phyloP scores from a whole-genome alignment of 495 filamentous ascomycete species.

The Saxispiralis lemnorum region DNA sequence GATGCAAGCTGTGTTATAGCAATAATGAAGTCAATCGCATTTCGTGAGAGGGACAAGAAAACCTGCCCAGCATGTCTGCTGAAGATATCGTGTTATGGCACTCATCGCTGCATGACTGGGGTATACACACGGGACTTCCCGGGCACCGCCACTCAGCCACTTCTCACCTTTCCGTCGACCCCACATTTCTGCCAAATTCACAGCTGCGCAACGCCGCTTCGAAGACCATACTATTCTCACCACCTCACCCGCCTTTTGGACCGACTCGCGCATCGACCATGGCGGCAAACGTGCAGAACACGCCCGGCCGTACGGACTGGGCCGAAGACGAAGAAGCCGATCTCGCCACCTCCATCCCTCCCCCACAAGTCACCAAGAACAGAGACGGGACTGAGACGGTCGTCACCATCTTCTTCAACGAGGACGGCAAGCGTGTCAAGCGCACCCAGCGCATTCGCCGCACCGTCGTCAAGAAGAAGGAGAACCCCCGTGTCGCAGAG shows the following conservation, averaged over 20 bases:
- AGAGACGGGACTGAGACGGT: slow-evolving; percentile 96
- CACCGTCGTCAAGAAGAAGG: slow-evolving; percentile 70
- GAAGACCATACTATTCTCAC: background rate
- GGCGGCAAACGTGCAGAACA: slow-evolving; percentile 14
- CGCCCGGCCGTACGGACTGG: slow-evolving; percentile 59
- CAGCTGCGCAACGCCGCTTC: background rate
- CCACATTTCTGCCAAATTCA: too few relatives aligned
- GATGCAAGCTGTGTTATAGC: too few relatives aligned
- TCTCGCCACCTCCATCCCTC: slow-evolving; percentile 58
- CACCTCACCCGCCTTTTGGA: too few relatives aligned
- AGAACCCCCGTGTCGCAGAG: slow-evolving; percentile 92
- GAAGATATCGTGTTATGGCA: too few relatives aligned
- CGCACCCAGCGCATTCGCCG: slow-evolving; percentile 85
- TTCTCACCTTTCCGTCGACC: too few relatives aligned
- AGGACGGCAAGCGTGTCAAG: slow-evolving; percentile 88
- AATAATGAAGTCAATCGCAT: too few relatives aligned
- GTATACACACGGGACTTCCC: too few relatives aligned
- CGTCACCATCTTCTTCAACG: slow-evolving; percentile 76
- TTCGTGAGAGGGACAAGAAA: too few relatives aligned
- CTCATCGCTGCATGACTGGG: too few relatives aligned
- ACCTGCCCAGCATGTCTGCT: too few relatives aligned
- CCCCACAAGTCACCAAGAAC: slow-evolving; percentile 74
- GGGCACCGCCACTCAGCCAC: too few relatives aligned
- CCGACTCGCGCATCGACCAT: slow-evolving; percentile 1
- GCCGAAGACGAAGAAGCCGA: slow-evolving; percentile 94